Base-by-base conservation (phyloP, 2,329 filamentous ascomycete species). In the Beauveria brongniartii region DNA sequence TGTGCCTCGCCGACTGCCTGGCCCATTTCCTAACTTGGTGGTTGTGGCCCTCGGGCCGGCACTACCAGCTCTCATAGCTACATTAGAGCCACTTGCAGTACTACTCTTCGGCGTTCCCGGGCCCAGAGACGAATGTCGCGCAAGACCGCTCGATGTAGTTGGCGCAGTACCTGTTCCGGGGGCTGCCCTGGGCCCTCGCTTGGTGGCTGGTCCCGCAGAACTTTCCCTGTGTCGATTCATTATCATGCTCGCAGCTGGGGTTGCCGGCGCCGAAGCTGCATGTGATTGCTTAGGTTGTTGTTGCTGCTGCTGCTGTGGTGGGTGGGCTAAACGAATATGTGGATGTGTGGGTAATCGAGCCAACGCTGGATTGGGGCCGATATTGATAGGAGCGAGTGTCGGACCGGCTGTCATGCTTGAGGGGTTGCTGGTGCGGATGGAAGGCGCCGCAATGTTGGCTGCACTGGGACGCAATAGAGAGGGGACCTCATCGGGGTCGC, bases 51-150 rank as follows among this genome's bases (percentile, higher is more conserved):
- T 77, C 1, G 85, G 85, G 0, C 83, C 84, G 6, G 81, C 83
- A 67, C 85, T 88, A 10, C 84, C 84, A 37, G 85, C 80, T 63
- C 79, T 74, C 20, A 72, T 72, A 18, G 74, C 69, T 51, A 70
- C 68, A 37, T 75, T 75, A 18, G 74, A 63, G 8, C 67, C 70
- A 44, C 67, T 66, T 59, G 59, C 63, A 65, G 63, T 65, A 64
- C 51, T 70, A 54, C 63, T 77, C 69, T 87, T 86, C 10, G 84
- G 82, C 3, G 84, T 86, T 30, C 84, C 83, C 0, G 85, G 85
- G 0, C 84, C 84, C 3, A 86, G 75, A 1, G 85, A 87, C 1
- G 84, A 80, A 69, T 87, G 85, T 16, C 85, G 78, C 7, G 84
- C 84, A 12, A 88, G 75, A 1, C 79, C 79, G 67, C 83, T 86